Percentiles rank a stretch among this genome's conserved stretches.
These are phyloP conservation scores for Diaporthe nobilis DNA, from an alignment of 2,329 filamentous ascomycete species.

Conservation along the genomic window DNA sequence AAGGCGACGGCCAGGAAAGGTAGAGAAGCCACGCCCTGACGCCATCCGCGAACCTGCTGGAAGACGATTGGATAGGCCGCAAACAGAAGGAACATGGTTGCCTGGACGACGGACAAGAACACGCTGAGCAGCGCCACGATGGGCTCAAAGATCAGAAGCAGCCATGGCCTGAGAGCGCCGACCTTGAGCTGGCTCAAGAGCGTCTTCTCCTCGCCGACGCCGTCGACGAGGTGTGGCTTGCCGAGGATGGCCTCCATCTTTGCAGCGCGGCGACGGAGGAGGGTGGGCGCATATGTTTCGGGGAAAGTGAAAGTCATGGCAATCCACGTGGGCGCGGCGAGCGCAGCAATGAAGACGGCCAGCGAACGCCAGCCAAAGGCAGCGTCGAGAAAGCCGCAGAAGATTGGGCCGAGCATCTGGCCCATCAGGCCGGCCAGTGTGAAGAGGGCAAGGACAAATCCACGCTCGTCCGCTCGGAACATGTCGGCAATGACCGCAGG, in stretches of 20 bases:
- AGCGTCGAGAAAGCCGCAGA: constrained; percentile 43
- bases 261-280: constrained; percentile 67
- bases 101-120: constrained; percentile 62
- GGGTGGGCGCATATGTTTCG: constrained; percentile 73
- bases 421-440: constrained; percentile 54
- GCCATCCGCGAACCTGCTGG: constrained; percentile 63
- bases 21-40: constrained; percentile 63
- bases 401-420: constrained; percentile 44
- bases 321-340: constrained; percentile 59
- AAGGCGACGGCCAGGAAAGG: constrained; percentile 69
- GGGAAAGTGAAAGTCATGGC: constrained; percentile 65
- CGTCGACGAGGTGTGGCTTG: constrained; percentile 41
- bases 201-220: constrained; percentile 50
- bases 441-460: constrained; percentile 74
- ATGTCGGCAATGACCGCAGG: constrained; percentile 75
- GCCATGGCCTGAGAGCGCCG: constrained; percentile 46
- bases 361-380: constrained; percentile 44
- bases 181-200: constrained; percentile 67
- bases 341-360: constrained; percentile 41
- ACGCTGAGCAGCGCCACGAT: constrained; percentile 69
- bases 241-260: constrained; percentile 64
- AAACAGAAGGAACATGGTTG: constrained; percentile 59
- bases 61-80: constrained; percentile 66
- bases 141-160: constrained; percentile 67
- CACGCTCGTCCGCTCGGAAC: constrained; percentile 66